phyloP scores from a whole-genome alignment of 164 flowering plant species.

The Macadamia tetraphylla region DNA sequence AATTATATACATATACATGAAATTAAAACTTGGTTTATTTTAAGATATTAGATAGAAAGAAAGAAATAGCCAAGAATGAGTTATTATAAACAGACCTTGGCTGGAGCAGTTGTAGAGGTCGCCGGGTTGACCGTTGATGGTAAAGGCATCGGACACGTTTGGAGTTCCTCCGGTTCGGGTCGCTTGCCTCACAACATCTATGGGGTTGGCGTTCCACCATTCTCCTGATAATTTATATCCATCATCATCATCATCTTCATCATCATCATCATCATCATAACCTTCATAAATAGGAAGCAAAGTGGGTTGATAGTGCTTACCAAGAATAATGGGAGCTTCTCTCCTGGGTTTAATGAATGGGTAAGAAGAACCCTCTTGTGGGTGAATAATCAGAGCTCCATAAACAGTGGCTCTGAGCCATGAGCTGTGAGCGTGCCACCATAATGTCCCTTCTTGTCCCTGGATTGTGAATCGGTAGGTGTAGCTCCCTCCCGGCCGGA shows the following conservation, averaged over 20 bases:
- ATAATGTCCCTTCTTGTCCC: constrained; percentile 85
- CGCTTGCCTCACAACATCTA: constrained; percentile 62
- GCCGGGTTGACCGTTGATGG: constrained; percentile 95
- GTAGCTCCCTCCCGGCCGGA: constrained; percentile 72
- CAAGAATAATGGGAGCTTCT: constrained; percentile 67
- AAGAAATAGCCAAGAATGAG: no score
- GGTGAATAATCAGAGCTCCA: constrained; percentile 80
- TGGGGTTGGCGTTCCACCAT: constrained; percentile 91
- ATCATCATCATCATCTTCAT: constrained; percentile 7
- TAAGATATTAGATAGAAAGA: no score
- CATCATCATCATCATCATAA: background rate
- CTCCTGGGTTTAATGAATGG: constrained; percentile 64
- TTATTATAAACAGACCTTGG: constrained; percentile 39
- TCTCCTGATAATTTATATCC: constrained; percentile 43
- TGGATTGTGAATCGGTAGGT: constrained; percentile 79
- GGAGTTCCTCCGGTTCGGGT: constrained; percentile 78
- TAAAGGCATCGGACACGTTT: constrained; percentile 76
- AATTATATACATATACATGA: background rate
- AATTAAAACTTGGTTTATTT: no score
- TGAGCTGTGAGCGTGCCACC: constrained; percentile 97
- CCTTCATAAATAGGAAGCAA: background rate
- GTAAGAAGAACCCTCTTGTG: constrained; percentile 47
- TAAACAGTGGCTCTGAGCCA: constrained; percentile 93
- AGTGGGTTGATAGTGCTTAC: constrained; percentile 27
- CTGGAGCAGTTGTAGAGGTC: constrained; percentile 79